Evolutionary conservation across 2,329 filamentous ascomycete genomes (phyloP).

Genomic region (Endoconidiophora laricicola): DNA sequence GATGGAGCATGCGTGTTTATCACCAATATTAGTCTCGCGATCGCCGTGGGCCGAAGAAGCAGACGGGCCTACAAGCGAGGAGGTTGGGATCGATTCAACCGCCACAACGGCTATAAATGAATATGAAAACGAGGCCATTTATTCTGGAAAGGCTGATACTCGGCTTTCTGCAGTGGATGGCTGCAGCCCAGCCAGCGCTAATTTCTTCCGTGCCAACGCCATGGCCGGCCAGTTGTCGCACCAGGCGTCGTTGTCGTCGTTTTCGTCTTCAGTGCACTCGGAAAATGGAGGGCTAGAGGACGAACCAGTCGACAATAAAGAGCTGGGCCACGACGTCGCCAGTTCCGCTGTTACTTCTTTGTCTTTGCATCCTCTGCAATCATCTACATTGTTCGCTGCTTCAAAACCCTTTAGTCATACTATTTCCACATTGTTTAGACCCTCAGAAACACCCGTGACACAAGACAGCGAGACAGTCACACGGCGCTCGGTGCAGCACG

Average conservation of each 20-base stretch:
- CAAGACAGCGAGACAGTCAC: constrained; percentile 7
- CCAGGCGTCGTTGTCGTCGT: constrained; percentile 2
- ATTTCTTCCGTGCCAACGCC: not conserved
- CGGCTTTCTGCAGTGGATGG: not conserved
- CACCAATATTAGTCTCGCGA: too few species aligned
- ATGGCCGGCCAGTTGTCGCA: not conserved
- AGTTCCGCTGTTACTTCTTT: not conserved
- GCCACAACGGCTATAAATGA: too few species aligned
- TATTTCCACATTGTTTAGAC: not conserved
- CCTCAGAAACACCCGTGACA: not conserved
- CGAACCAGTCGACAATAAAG: not conserved
- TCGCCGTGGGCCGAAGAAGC: not conserved
- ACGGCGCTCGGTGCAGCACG: not conserved
- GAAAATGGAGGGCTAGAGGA: not conserved
- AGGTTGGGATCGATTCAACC: too few species aligned
- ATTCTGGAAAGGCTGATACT: too few species aligned
- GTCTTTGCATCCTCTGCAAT: not conserved
- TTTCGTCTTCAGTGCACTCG: not conserved
- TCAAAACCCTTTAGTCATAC: too few species aligned
- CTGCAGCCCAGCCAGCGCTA: not conserved
- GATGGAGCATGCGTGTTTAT: too few species aligned
- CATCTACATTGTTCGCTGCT: not conserved
- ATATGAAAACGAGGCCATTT: too few species aligned
- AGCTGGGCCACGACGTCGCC: not conserved
- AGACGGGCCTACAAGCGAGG: not conserved